Base-by-base conservation (phyloP, 306 rosid genomes). In the Astragalus glycyphyllos region DNA sequence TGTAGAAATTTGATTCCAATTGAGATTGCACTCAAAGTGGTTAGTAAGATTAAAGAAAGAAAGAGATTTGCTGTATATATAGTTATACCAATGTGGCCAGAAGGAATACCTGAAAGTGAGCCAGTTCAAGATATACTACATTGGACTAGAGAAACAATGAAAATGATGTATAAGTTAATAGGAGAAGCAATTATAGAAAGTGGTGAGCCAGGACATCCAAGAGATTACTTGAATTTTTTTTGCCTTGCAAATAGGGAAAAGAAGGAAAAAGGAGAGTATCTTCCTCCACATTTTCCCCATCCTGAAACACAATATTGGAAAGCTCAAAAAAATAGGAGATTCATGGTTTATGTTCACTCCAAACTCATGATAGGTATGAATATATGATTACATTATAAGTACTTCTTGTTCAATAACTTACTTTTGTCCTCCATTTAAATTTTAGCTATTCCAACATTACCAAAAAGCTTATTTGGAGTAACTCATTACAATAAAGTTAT, bases 81-180 rank as follows among this genome's bases (percentile, higher is more conserved):
- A 50, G 88, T 94, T 29, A 91, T 94, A 11, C 99, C 99, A 32
- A 91, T 94, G 99, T 94, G 99, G 97, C 99, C 99, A 8, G 97
- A 94, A 85, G 99, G 99, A 23, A 73, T 65, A 11, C 89, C 97
- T 26, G 95, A 89, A 69, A 84, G 96, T 77, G 99, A 94, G 20
- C 56, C 91, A 8, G 99, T 94, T 65, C 85, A 80, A 67, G 99
- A 91, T 48, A 89, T 94, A 72, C 70, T 91, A 82, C 84, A 91
- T 65, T 89, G 97, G 97, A 90, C 91, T 0, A 87, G 97, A 71
- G 85, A 89, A 78, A 94, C 97, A 14, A 89, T 91, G 88, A 12
- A 59, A 72, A 94, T 94, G 97, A 94, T 94, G 99, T 91, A 91
- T 45, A 80, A 69, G 55, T 49, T 94, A 83, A 83, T 94, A 53